A percentile compares a stretch with the other conserved stretches of the same genome.
Evolutionary conservation across 371 early-diverging fungal species (phyloP).

Genomic region (Apophysomyces ossiformis): DNA sequence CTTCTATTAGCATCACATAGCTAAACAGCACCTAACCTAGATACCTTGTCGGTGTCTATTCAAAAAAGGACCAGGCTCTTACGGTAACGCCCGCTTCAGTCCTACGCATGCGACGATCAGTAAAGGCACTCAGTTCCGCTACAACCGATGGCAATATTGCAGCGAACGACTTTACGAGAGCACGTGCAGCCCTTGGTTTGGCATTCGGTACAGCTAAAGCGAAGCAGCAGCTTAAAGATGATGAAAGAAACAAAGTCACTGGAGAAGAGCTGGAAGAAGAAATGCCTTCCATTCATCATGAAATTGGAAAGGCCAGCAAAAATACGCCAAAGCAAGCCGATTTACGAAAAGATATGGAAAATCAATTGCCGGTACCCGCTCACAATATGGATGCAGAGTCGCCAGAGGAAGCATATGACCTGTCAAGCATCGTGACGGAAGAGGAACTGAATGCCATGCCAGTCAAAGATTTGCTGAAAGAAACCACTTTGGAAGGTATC

Average conservation of each 20-base stretch:
- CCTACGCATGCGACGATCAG: constrained; percentile 65
- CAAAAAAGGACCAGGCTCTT: constrained; percentile 65
- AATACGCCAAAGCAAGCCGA: constrained; percentile 56
- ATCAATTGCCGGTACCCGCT: constrained; percentile 74
- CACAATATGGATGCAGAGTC: constrained; percentile 68
- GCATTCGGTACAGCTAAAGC: constrained; percentile 92
- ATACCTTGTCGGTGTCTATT: constrained; percentile 81
- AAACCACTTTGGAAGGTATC: constrained; percentile 42
- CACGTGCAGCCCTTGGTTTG: constrained; percentile 80
- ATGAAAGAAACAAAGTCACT: constrained; percentile 82
- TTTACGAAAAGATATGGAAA: constrained; percentile 54
- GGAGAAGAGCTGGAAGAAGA: constrained; percentile 60
- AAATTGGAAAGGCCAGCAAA: constrained; percentile 61
- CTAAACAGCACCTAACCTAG: constrained; percentile 26
- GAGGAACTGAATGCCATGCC: constrained; percentile 64
- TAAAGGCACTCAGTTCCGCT: constrained; percentile 62
- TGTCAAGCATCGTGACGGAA: constrained; percentile 68
- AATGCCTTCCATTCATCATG: constrained; percentile 58
- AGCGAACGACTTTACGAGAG: constrained; percentile 32
- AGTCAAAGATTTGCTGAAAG: constrained; percentile 58
- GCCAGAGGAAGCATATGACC: constrained; percentile 76
- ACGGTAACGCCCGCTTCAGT: constrained; percentile 70
- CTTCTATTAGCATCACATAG: too few relatives aligned
- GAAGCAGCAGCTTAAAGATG: constrained; percentile 75
- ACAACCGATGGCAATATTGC: constrained; percentile 25